Base-by-base conservation (phyloP, 768 basidiomycete genomes). In the Clavulina sp. region DNA sequence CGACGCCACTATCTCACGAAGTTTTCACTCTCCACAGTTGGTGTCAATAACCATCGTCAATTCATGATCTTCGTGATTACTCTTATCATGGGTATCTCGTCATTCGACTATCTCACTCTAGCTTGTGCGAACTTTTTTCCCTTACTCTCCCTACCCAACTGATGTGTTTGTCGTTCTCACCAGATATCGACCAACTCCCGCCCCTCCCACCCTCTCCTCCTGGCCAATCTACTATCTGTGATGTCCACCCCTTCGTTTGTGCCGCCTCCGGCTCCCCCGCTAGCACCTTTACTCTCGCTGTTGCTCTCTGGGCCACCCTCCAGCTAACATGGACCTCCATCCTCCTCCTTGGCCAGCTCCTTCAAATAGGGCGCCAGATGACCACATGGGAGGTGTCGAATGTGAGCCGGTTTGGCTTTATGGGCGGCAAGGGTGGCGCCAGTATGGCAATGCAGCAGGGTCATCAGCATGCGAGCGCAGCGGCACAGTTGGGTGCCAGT, bases 361-460 rank as follows among this genome's bases (percentile, higher is more conserved):
- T 86, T 85, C 95, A 99, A 65, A 78, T 96, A 50, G 76, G 81
- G 2, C 76, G 81, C 24, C 92, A 97, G 61, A 87, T 97, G 76
- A 99, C 93, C 1, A 96, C 93, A 0, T 73, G 92, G 51, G 93
- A 99, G 62, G 87, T 97, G 2, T 81, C 81, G 54, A 99, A 99
- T 61, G 77, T 97, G 2, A 89, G 93, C 2, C 76, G 93, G 43
- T 96, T 81, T 60, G 93, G 95, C 9, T 96, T 81, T 69, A 93
- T 99, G 88, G 93, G 95, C 33, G 92, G 92, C 0, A 78, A 86
- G 36, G 67, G 68, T 6, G 77, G 77, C 19, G 74, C 78, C 2
- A 76, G 73, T 33, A 69, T 84, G 19, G 69, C 69, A 4, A 70
- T 76, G 4, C 85, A 88, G 62, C 83, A 88, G 63, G 81, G 85